Conservation (phyloP, 495 filamentous ascomycete species). For the Neurospora hispaniola region DNA sequence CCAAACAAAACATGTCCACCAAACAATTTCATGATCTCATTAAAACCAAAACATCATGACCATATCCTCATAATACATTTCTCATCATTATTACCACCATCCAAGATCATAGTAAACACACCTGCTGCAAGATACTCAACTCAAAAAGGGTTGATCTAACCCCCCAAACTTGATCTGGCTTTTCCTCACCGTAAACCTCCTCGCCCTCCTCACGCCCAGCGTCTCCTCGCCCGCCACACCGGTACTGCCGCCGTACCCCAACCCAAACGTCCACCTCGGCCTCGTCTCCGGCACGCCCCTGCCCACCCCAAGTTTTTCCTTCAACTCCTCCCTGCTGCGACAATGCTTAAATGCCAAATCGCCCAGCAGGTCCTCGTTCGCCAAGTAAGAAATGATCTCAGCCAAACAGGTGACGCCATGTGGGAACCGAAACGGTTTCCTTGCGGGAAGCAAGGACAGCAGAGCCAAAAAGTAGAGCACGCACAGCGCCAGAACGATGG, state of each 20-base stretch:
- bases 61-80: not conserved
- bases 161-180: slow-evolving; percentile 15
- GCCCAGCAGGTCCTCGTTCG: slow-evolving; percentile 53
- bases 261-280: slow-evolving; percentile 27
- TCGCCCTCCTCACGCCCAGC: slow-evolving; percentile 27
- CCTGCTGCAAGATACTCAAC: not conserved
- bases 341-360: slow-evolving; percentile 50
- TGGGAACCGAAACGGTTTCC: slow-evolving; percentile 49
- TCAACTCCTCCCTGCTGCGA: slow-evolving; percentile 17
- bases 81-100: not conserved
- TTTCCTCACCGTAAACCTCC: slow-evolving; percentile 32
- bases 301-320: slow-evolving; percentile 23
- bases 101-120: not conserved
- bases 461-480: slow-evolving; percentile 50
- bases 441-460: slow-evolving; percentile 40
- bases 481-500: slow-evolving; percentile 57
- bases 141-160: not conserved
- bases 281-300: slow-evolving; percentile 21
- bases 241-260: slow-evolving; percentile 9
- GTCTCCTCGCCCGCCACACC: slow-evolving; percentile 13
- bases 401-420: slow-evolving; percentile 60
- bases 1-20: not conserved
- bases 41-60: not conserved
- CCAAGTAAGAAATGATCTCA: slow-evolving; percentile 67
- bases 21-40: not conserved